Percentiles rank a stretch among this genome's conserved stretches.
Evolutionary conservation across 495 filamentous ascomycete genomes (phyloP).

Genomic region (Aspergillus egyptiacus): DNA sequence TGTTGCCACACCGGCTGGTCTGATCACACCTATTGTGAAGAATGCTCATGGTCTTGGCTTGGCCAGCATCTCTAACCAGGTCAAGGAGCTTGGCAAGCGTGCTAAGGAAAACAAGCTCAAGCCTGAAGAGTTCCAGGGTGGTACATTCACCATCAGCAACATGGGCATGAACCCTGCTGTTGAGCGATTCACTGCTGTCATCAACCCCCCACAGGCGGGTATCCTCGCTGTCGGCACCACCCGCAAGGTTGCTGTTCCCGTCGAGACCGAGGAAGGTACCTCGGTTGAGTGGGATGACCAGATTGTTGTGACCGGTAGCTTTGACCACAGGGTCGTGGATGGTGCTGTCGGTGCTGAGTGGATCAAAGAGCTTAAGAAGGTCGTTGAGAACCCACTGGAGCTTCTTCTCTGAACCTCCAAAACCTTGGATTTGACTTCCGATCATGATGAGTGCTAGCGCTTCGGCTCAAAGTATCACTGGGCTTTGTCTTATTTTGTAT

Average conservation of each 20-base stretch:
- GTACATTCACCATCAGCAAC: slow-evolving; percentile 99
- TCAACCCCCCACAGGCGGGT: slow-evolving; percentile 96
- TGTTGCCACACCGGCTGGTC: slow-evolving; percentile 85
- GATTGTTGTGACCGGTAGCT: slow-evolving; percentile 88
- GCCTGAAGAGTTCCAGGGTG: slow-evolving; percentile 98
- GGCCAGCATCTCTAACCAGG: slow-evolving; percentile 72
- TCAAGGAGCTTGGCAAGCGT: slow-evolving; percentile 95
- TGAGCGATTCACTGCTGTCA: slow-evolving; percentile 97
- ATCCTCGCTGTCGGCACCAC: slow-evolving; percentile 94
- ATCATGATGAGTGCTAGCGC: slow-evolving; percentile 14
- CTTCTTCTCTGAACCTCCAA: slow-evolving; percentile 65
- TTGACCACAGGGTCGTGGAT: slow-evolving; percentile 94
- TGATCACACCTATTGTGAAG: slow-evolving; percentile 97
- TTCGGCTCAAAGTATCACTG: slow-evolving; percentile 15
- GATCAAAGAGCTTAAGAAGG: slow-evolving; percentile 95
- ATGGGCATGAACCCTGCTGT: slow-evolving; percentile 99
- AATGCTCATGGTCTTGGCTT: slow-evolving; percentile 78
- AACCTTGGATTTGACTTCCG: slow-evolving; percentile 3
- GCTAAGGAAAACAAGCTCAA: slow-evolving; percentile 97
- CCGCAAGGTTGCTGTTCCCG: slow-evolving; percentile 88
- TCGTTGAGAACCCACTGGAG: slow-evolving; percentile 93
- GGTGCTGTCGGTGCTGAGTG: slow-evolving; percentile 96
- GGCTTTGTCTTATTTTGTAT: slow-evolving; percentile 40
- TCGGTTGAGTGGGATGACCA: slow-evolving; percentile 92
- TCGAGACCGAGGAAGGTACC: slow-evolving; percentile 77